Evolutionary conservation across 805 yeast genomes (phyloP).

Genomic region (Torulaspora maleeae): DNA sequence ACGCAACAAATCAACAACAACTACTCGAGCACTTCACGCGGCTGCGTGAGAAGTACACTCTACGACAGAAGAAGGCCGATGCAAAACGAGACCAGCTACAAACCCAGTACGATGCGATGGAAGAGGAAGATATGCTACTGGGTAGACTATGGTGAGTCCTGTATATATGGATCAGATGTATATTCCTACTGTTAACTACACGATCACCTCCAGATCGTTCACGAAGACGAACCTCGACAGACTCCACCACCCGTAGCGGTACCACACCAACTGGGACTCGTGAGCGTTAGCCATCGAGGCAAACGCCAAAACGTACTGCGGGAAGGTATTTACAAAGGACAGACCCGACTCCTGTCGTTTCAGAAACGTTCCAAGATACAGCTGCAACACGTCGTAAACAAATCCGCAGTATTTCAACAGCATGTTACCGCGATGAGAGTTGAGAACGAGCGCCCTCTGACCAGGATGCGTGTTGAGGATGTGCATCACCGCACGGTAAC

Average conservation of each 20-base stretch:
- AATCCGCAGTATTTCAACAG: conserved; percentile 27
- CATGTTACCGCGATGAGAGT: conserved; percentile 18
- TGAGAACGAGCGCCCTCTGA: conserved; percentile 11
- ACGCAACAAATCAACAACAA: conserved; percentile 11
- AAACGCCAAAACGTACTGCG: conserved; percentile 37
- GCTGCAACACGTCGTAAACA: conserved; percentile 12
- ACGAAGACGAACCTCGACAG: conserved; percentile 71
- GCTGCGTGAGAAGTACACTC: conserved; percentile 5
- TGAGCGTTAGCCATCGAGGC: conserved; percentile 82
- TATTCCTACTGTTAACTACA: conserved; percentile 4
- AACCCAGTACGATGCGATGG: conserved; percentile 22
- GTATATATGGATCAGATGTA: conserved; percentile 8
- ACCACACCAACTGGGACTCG: conserved; percentile 91
- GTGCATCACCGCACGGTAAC: conserved; percentile 47
- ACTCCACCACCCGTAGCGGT: conserved; percentile 80
- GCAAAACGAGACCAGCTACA: conserved; percentile 6
- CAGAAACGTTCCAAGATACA: neutral
- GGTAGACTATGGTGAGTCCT: conserved; percentile 30
- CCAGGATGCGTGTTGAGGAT: conserved; percentile 4
- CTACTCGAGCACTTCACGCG: conserved; percentile 15
- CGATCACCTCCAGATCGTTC: conserved; percentile 50
- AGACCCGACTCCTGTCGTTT: neutral
- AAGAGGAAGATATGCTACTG: conserved; percentile 30
- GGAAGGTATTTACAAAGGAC: conserved; percentile 38
- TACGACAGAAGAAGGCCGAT: conserved; percentile 6